A percentile compares a stretch with the other conserved stretches of the same genome.
Conservation (phyloP, 2,329 filamentous ascomycete species). For the Lasiodiplodia theobromae region DNA sequence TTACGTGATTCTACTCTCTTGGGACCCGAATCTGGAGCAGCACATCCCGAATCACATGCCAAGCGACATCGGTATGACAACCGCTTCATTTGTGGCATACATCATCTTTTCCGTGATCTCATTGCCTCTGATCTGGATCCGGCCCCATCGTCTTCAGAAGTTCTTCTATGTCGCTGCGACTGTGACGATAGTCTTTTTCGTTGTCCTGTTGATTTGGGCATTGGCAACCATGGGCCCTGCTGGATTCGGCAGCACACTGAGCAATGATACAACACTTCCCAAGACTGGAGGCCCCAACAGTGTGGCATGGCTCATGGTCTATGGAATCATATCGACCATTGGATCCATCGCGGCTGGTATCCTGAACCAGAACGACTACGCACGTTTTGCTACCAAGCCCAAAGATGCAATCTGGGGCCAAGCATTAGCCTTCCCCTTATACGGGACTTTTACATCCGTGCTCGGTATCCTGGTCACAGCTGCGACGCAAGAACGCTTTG, state of each 20-base stretch:
- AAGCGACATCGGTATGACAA: conserved; percentile 44
- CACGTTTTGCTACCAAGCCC: conserved; percentile 49
- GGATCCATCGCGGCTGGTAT: conserved; percentile 29
- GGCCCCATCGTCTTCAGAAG: conserved; percentile 47
- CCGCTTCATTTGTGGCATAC: conserved; percentile 46
- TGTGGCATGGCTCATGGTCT: conserved; percentile 49
- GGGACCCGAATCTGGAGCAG: conserved; percentile 43
- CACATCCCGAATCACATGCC: conserved; percentile 42
- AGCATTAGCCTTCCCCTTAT: conserved; percentile 46
- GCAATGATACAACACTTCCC: conserved; percentile 29
- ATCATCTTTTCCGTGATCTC: conserved; percentile 48
- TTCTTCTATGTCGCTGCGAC: conserved; percentile 40
- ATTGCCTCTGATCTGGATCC: conserved; percentile 53
- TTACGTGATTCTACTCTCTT: conserved; percentile 40
- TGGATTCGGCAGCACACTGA: conserved; percentile 41
- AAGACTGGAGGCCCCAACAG: conserved; percentile 37
- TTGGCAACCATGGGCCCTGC: conserved; percentile 43
- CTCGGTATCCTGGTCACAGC: conserved; percentile 53
- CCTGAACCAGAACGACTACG: conserved; percentile 45
- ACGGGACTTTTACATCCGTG: conserved; percentile 45
- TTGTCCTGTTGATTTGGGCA: conserved; percentile 44
- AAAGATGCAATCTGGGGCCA: conserved; percentile 47
- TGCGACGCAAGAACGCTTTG: conserved; percentile 45
- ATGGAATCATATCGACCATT: conserved; percentile 50
- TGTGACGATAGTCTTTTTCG: conserved; percentile 43